phyloP scores from a whole-genome alignment of 106 monocot species.

The Allium fistulosum region DNA sequence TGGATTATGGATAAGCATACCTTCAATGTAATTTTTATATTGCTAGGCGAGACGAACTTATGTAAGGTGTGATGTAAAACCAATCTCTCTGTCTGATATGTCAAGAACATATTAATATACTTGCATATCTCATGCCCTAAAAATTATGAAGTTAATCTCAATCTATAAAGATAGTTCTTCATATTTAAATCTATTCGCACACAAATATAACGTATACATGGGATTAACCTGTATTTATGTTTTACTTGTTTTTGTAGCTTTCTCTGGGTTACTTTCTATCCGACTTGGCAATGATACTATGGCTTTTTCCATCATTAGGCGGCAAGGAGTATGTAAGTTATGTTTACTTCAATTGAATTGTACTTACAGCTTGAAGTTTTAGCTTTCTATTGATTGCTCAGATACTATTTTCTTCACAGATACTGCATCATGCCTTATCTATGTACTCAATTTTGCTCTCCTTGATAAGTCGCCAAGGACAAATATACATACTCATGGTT shows the following conservation, averaged over 20 bases:
- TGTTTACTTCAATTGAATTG: not conserved
- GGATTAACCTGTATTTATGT: not conserved
- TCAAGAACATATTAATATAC: no score
- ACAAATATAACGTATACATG: no score
- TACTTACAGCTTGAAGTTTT: not conserved
- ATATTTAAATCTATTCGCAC: no score
- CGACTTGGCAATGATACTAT: constrained; percentile 82
- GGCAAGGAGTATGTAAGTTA: constrained; percentile 87
- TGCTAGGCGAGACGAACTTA: no score
- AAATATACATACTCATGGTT: constrained; percentile 60
- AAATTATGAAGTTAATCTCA: no score
- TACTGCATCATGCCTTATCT: constrained; percentile 53
- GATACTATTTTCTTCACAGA: constrained; percentile 13
- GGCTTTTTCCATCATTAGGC: constrained; percentile 74
- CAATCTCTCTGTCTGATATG: no score
- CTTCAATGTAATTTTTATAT: no score
- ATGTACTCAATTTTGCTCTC: constrained; percentile 42
- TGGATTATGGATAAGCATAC: no score
- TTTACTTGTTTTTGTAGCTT: constrained; percentile 28
- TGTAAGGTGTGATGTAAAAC: no score
- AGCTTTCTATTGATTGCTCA: not conserved
- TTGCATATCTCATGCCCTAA: no score
- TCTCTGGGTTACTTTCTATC: constrained; percentile 84
- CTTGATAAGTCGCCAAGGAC: constrained; percentile 36
- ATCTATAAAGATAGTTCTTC: no score